Percentiles rank a stretch among this genome's conserved stretches.
Conservation (phyloP, 306 rosid genomes). For the Albizia julibrissin region DNA sequence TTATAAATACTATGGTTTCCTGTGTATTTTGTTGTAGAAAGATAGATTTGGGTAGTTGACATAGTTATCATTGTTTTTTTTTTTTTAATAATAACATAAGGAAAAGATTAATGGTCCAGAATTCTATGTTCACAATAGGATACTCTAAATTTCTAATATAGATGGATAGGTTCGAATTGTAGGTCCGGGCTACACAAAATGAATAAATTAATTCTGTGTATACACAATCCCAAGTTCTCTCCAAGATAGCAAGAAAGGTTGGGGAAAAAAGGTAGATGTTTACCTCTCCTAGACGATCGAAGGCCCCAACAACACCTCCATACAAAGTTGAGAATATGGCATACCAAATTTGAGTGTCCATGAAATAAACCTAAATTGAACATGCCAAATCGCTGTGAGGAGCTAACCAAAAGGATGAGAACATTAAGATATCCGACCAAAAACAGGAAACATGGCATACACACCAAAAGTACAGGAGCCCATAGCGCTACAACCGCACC, state of each 20-base stretch:
- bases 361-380: slow-evolving; percentile 79
- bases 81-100: not conserved
- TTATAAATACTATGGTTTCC: not conserved
- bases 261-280: not conserved
- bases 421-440: slow-evolving; percentile 27
- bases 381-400: slow-evolving; percentile 29
- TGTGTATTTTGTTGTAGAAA: not conserved
- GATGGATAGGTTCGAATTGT: not conserved
- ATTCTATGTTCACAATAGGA: not conserved
- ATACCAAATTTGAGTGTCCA: slow-evolving; percentile 99
- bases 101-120: not conserved
- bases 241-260: slow-evolving; percentile 20
- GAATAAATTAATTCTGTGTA: slow-evolving; percentile 15
- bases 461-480: slow-evolving; percentile 79
- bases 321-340: slow-evolving; percentile 73
- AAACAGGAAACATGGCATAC: slow-evolving; percentile 40
- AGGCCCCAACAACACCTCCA: slow-evolving; percentile 96
- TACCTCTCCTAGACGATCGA: slow-evolving; percentile 97
- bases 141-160: slow-evolving; percentile 1
- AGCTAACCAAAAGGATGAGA: slow-evolving; percentile 27
- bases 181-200: not conserved
- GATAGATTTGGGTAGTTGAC: slow-evolving; percentile 18
- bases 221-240: slow-evolving; percentile 2
- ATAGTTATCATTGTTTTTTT: not conserved
- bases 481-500: slow-evolving; percentile 86